These are phyloP conservation scores for Neolentinus lepideus DNA, from an alignment of 1,284 basidiomycete genomes.

Conservation along the genomic window DNA sequence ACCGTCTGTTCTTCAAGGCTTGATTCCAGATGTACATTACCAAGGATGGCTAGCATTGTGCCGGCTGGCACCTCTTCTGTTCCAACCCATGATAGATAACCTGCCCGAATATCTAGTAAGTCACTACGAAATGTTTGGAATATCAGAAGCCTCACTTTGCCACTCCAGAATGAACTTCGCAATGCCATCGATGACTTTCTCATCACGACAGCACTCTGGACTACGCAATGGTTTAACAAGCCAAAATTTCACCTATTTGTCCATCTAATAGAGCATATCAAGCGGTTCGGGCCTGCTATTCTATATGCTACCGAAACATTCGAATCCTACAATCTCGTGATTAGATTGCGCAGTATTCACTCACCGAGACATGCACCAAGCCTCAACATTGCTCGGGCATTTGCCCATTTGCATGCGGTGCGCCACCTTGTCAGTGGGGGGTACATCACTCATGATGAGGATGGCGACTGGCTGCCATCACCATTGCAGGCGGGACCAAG, in stretches of 20 bases:
- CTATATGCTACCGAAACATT: conserved; percentile 14
- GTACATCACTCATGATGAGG: not conserved
- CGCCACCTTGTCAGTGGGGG: conserved; percentile 6
- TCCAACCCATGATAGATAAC: conserved; percentile 20
- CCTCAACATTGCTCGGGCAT: conserved; percentile 5
- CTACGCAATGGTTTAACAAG: conserved; percentile 22
- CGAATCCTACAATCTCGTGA: conserved; percentile 11
- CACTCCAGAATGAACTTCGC: not conserved
- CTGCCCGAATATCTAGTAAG: conserved; percentile 13
- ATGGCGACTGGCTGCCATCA: no score
- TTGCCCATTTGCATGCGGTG: conserved; percentile 1
- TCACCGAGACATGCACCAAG: conserved; percentile 6
- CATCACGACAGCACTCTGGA: conserved; percentile 12
- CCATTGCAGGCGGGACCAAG: no score
- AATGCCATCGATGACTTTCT: conserved; percentile 14
- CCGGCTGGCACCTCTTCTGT: conserved; percentile 16
- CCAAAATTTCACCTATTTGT: conserved; percentile 22
- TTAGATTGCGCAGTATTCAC: conserved; percentile 5
- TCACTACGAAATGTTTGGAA: no score
- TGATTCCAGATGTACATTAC: conserved; percentile 12
- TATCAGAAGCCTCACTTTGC: not conserved
- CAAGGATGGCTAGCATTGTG: conserved; percentile 19
- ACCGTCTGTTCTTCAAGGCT: conserved; percentile 20
- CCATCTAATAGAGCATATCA: conserved; percentile 17
- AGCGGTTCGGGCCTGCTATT: conserved; percentile 18